Conservation (phyloP, 2,329 filamentous ascomycete species). For the Colletotrichum liriopes region DNA sequence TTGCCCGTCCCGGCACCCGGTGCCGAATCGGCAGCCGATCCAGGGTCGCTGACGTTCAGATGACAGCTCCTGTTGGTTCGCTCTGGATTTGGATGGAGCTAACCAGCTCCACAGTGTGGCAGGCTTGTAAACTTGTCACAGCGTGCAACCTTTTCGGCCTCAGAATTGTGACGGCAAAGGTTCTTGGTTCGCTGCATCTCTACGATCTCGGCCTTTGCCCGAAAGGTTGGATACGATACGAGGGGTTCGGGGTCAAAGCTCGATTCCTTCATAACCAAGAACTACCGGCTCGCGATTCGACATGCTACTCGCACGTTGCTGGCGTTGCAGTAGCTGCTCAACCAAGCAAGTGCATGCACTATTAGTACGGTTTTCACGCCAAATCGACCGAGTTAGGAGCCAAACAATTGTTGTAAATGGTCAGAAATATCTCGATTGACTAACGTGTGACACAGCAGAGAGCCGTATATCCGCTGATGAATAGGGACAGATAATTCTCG, state of each 20-base stretch:
- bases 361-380: neutral
- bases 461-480: constrained; percentile 12
- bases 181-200: neutral
- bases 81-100: constrained; percentile 6
- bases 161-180: constrained; percentile 9
- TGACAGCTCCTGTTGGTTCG: constrained; percentile 15
- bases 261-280: neutral
- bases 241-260: neutral
- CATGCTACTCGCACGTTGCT: neutral
- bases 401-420: neutral
- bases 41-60: constrained; percentile 8
- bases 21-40: constrained; percentile 17
- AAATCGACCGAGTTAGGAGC: neutral
- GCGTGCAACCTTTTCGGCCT: constrained; percentile 8
- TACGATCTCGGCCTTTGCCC: neutral
- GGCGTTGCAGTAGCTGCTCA: neutral
- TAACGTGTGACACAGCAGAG: constrained; percentile 25
- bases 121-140: neutral
- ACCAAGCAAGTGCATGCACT: neutral
- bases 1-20: neutral
- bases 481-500: constrained; percentile 16
- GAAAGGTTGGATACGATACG: neutral
- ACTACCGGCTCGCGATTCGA: neutral
- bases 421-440: constrained; percentile 39
- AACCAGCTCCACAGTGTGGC: neutral